Evolutionary conservation across 768 basidiomycete genomes (phyloP).

Genomic region (Cyclocybe aegerita): DNA sequence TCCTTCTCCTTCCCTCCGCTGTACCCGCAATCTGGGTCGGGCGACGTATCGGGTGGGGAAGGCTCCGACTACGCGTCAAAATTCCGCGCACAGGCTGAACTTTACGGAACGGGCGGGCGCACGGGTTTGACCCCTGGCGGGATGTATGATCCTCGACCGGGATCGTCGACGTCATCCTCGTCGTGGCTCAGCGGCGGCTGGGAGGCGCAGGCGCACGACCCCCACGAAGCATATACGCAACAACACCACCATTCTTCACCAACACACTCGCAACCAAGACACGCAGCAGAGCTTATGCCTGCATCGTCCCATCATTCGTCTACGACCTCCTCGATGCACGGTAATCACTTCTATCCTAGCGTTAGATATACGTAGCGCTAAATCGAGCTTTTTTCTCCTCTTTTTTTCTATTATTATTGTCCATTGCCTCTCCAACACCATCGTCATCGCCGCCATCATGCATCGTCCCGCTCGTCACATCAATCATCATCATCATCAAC

Average conservation of each 20-base stretch:
- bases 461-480: too few relatives aligned
- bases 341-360: constrained; percentile 30
- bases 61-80: constrained; percentile 41
- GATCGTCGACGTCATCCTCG: constrained; percentile 4
- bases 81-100: constrained; percentile 27
- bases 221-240: too few relatives aligned
- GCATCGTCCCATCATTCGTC: constrained; percentile 1
- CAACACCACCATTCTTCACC: too few relatives aligned
- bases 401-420: constrained; percentile 5
- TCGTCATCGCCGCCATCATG: too few relatives aligned
- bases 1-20: constrained; percentile 24
- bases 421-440: too few relatives aligned
- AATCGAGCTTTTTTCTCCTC: constrained; percentile 19
- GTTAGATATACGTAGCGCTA: constrained; percentile 33
- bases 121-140: constrained; percentile 14
- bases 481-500: too few relatives aligned
- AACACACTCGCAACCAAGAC: not conserved
- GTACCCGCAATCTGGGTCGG: constrained; percentile 16
- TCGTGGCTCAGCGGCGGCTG: constrained; percentile 6
- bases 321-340: constrained; percentile 18
- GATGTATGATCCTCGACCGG: constrained; percentile 15
- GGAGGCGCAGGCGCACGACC: not conserved
- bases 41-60: not conserved
- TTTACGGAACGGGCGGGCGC: constrained; percentile 10
- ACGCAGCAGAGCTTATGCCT: constrained; percentile 1